Base-by-base conservation (phyloP, 345 rosid genomes). In the Populus davidiana region DNA sequence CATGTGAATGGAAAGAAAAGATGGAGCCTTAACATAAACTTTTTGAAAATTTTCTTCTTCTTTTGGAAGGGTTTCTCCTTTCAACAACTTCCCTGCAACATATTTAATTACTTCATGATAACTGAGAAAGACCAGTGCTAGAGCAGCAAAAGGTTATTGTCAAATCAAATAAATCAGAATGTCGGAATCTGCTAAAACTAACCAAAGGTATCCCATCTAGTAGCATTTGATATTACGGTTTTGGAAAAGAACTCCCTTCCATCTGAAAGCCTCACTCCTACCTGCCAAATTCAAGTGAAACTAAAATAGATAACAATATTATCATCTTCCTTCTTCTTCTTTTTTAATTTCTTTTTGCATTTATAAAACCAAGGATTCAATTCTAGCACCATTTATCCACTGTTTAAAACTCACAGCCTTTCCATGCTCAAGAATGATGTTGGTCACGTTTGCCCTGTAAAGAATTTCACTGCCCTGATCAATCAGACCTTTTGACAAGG, bases 191-290 rank as follows among this genome's bases (percentile, higher is more conserved):
- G 25, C 66, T 1, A 75, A 69, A 43, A 82, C 98, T 85, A 83
- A 96, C 99, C 97, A 83, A 96, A 96, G 33, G 99, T 96, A 81
- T 92, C 98, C 99, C 99, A 95, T 90, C 98, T 92, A 49, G 99
- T 93, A 77, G 98, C 98, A 85, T 93, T 95, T 77, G 99, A 95
- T 74, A 95, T 88, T 80, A 92, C 78, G 16, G 97, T 93, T 80
- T 86, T 88, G 62, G 93, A 92, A 16, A 81, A 92, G 85, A 90
- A 82, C 64, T 91, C 84, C 83, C 96, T 88, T 82, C 98, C 97
- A 87, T 92, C 94, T 44, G 96, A 90, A 44, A 95, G 88, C 89
- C 86, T 86, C 63, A 91, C 98, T 78, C 99, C 98, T 7, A 91
- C 90, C 99, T 95, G 83, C 79, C 80, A 80, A 81, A 73, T 75